Conservation (phyloP, 495 filamentous ascomycete genomes). For the Lasiosphaeriaceae sp. region DNA sequence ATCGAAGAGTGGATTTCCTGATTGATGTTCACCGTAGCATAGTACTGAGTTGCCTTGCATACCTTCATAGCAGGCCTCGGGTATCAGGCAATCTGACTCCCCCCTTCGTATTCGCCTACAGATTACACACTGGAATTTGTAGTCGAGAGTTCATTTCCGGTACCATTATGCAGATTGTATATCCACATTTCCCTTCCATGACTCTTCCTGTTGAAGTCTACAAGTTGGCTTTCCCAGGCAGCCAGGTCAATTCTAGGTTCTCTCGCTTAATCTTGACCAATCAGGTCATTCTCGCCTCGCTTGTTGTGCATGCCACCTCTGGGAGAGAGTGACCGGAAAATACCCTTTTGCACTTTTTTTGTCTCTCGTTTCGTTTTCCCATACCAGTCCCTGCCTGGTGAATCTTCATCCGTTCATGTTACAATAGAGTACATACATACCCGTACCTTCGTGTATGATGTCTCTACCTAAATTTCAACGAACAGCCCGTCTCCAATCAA, state of each 20-base stretch:
- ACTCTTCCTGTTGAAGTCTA: too few species aligned
- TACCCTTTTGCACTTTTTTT: background rate
- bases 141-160: too few species aligned
- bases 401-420: background rate
- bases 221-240: background rate
- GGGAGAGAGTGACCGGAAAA: background rate
- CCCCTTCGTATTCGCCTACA: background rate
- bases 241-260: background rate
- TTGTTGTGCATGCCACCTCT: slow-evolving; percentile 20
- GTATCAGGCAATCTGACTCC: background rate
- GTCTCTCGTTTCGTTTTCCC: too few species aligned
- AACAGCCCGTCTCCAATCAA: too few species aligned
- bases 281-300: slow-evolving; percentile 44
- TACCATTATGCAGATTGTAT: too few species aligned
- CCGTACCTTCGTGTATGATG: too few species aligned
- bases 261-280: slow-evolving; percentile 47
- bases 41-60: too few species aligned
- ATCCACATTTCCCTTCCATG: too few species aligned
- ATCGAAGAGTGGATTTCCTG: too few species aligned
- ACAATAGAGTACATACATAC: background rate
- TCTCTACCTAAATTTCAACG: too few species aligned
- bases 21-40: too few species aligned
- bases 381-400: too few species aligned
- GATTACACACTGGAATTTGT: background rate
- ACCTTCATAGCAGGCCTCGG: background rate